These are phyloP conservation scores for Phytopythium mirpurense DNA, from an alignment of 352 stramenopile genomes.

Conservation along the genomic window DNA sequence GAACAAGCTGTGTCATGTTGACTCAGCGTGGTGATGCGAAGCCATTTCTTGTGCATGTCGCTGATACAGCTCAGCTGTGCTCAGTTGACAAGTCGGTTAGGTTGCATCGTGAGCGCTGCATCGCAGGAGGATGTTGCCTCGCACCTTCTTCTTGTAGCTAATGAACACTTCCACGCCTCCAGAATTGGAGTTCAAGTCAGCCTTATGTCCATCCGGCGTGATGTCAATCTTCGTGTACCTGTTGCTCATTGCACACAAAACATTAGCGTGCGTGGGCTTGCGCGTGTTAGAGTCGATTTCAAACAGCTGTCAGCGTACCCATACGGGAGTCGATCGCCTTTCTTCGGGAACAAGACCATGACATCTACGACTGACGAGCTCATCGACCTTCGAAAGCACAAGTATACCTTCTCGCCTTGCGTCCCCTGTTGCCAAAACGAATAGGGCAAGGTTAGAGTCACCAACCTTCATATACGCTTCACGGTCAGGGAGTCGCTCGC, in stretches of 20 bases:
- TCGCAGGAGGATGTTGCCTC: background rate
- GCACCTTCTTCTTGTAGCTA: constrained; percentile 80
- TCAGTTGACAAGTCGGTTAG: background rate
- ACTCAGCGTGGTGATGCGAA: constrained; percentile 15
- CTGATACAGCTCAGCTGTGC: constrained; percentile 27
- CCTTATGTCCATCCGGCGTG: constrained; percentile 54
- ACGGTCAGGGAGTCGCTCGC: background rate
- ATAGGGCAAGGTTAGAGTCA: background rate
- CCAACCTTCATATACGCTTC: background rate
- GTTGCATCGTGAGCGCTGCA: background rate
- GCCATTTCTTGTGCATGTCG: constrained; percentile 36
- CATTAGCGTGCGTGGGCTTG: constrained; percentile 29
- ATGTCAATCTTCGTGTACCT: constrained; percentile 80
- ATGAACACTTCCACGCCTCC: constrained; percentile 71
- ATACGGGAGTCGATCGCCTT: constrained; percentile 80
- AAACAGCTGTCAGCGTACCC: constrained; percentile 25
- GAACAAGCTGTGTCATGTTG: background rate
- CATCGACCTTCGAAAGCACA: constrained; percentile 70
- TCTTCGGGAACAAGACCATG: constrained; percentile 69
- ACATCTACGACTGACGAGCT: constrained; percentile 63
- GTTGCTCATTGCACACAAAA: background rate
- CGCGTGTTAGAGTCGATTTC: background rate
- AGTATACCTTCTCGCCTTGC: constrained; percentile 74
- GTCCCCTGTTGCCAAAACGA: constrained; percentile 35
- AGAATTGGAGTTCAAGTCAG: constrained; percentile 70